These are phyloP conservation scores for Acacia concinna DNA, from an alignment of 331 rosid species.

Conservation along the genomic window DNA sequence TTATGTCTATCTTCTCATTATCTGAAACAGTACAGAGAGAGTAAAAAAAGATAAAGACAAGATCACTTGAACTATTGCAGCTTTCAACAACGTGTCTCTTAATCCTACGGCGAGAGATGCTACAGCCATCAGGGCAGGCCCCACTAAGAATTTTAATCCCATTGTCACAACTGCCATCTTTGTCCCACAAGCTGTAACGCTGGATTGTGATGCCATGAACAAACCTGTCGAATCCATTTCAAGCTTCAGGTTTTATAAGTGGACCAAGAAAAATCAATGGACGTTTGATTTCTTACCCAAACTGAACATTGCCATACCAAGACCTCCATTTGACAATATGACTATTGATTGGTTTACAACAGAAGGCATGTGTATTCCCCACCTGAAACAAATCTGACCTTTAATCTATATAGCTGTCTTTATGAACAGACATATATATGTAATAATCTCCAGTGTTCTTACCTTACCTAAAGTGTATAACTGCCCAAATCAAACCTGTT, in stretches of 20 bases:
- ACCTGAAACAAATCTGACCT: constrained; percentile 50
- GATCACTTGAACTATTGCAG: constrained; percentile 79
- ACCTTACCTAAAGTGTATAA: constrained; percentile 84
- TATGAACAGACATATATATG: neutral
- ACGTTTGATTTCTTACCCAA: constrained; percentile 57
- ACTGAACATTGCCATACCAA: constrained; percentile 98
- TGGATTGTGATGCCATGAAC: constrained; percentile 79
- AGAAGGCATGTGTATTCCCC: constrained; percentile 74
- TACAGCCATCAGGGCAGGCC: constrained; percentile 81
- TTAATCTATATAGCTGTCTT: neutral
- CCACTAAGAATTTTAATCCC: constrained; percentile 69
- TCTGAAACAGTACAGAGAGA: neutral
- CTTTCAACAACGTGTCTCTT: constrained; percentile 53
- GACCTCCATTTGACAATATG: constrained; percentile 75
- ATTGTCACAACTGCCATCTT: constrained; percentile 61
- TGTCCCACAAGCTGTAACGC: constrained; percentile 73
- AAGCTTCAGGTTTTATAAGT: neutral
- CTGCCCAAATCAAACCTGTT: constrained; percentile 74
- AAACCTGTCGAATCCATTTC: constrained; percentile 51
- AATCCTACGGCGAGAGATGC: constrained; percentile 71
- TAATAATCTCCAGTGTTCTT: constrained; percentile 9
- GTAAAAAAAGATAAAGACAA: neutral
- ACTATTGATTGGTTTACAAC: constrained; percentile 58
- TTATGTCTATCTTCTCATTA: neutral
- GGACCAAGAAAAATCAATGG: neutral